Evolutionary conservation across 1,139 yeast species (phyloP).

Genomic region (Saccharomycopsis hybrid): DNA sequence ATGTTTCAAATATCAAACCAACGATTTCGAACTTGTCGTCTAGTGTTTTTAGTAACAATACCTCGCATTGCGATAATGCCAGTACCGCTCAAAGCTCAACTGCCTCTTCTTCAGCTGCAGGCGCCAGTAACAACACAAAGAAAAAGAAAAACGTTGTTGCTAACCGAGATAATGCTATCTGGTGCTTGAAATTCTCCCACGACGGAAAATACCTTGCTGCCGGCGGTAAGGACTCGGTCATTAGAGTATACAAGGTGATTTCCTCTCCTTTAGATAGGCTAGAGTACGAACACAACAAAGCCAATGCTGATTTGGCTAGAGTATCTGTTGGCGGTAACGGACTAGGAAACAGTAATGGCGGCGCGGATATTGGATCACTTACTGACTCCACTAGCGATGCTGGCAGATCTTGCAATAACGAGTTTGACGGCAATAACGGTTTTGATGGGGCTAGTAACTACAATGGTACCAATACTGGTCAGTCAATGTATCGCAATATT

Average conservation of each 20-base stretch:
- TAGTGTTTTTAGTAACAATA: slow-evolving; percentile 1
- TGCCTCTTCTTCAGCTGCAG: neutral
- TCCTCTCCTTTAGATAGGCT: slow-evolving; percentile 59
- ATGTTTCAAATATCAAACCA: neutral
- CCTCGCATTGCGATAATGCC: no score
- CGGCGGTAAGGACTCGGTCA: slow-evolving; percentile 67
- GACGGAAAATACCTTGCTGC: slow-evolving; percentile 83
- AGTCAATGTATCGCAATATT: no score
- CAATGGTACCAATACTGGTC: no score
- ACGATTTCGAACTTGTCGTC: neutral
- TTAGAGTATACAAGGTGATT: slow-evolving; percentile 76
- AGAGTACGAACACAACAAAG: slow-evolving; percentile 30
- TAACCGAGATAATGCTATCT: slow-evolving; percentile 39
- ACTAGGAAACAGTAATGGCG: neutral
- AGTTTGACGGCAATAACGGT: no score
- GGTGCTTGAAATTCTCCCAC: slow-evolving; percentile 64
- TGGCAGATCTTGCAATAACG: no score
- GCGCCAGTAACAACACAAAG: neutral
- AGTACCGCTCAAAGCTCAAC: neutral
- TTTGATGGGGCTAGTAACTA: no score
- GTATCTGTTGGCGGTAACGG: neutral
- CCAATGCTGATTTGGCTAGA: neutral
- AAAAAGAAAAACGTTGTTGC: neutral
- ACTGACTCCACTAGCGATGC: no score
- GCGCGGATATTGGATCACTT: no score